phyloP scores from a whole-genome alignment of 1,284 basidiomycete genomes.

The Malassezia restricta region DNA sequence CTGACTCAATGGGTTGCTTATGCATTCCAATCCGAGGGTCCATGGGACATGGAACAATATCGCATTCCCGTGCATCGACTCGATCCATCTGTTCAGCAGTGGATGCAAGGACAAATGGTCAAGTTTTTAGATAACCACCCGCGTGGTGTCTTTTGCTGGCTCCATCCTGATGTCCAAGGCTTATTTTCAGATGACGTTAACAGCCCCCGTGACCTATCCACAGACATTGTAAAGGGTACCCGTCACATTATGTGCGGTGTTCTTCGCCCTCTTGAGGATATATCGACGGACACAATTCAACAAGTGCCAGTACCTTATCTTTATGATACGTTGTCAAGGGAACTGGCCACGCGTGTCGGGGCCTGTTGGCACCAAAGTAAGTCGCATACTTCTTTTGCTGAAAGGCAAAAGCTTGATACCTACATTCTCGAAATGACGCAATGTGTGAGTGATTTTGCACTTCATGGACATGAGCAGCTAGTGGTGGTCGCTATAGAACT shows the following conservation, averaged over 20 bases:
- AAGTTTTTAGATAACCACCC: neutral
- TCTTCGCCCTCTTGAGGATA: neutral
- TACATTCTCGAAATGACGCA: constrained; percentile 6
- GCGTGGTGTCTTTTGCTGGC: neutral
- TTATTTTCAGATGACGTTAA: neutral
- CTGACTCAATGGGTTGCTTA: neutral
- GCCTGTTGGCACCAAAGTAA: constrained; percentile 4
- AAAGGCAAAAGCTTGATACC: neutral
- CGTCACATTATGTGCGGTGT: neutral
- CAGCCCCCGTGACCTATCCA: neutral
- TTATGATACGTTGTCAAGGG: constrained; percentile 9
- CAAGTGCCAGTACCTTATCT: neutral
- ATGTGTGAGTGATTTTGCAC: constrained; percentile 5
- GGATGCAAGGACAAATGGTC: neutral
- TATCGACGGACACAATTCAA: neutral
- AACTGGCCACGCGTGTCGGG: neutral
- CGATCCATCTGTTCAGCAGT: neutral
- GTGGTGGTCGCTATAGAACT: constrained; percentile 9
- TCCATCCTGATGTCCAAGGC: neutral
- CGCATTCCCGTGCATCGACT: no score
- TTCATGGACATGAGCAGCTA: neutral
- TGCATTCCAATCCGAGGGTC: neutral
- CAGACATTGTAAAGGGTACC: neutral
- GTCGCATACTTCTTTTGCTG: neutral
- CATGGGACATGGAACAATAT: no score